These are phyloP conservation scores for Tolypocladium cylindrosporum DNA, from an alignment of 2,329 filamentous ascomycete genomes.

Conservation along the genomic window DNA sequence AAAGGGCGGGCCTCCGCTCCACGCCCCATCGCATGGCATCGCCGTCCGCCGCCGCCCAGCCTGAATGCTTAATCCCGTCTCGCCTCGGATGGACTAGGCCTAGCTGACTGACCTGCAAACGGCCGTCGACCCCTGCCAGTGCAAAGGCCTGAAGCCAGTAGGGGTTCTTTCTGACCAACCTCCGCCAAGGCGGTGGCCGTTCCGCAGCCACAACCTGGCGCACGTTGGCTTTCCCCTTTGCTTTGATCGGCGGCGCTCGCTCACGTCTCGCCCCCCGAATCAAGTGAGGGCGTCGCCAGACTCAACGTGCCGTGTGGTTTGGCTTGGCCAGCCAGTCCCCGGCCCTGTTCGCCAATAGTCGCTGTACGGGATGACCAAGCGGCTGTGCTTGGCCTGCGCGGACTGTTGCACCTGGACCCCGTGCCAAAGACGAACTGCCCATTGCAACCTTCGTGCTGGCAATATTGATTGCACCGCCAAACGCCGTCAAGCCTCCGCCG, in stretches of 20 bases:
- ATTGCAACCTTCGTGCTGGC: background rate
- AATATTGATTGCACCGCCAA: background rate
- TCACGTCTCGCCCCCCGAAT: background rate
- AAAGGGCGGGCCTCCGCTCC: background rate
- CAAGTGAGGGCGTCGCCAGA: background rate
- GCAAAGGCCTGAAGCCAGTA: background rate
- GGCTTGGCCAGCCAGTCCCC: background rate
- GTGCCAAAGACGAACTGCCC: background rate
- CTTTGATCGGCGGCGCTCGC: background rate
- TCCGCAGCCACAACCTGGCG: background rate
- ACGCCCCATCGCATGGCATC: background rate
- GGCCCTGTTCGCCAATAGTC: background rate
- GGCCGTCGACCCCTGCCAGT: background rate
- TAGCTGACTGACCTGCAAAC: background rate
- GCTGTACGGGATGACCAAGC: background rate
- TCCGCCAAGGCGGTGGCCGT: background rate
- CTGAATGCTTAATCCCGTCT: background rate
- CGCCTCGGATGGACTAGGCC: background rate
- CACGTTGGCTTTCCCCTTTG: background rate
- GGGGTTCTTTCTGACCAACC: background rate
- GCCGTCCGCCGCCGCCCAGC: background rate
- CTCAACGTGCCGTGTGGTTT: background rate
- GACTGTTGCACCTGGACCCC: background rate
- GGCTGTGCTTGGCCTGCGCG: background rate
- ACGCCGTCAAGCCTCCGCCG: background rate